These are phyloP conservation scores for Botrytis fragariae DNA, from an alignment of 2,329 filamentous ascomycete genomes.

Conservation along the genomic window DNA sequence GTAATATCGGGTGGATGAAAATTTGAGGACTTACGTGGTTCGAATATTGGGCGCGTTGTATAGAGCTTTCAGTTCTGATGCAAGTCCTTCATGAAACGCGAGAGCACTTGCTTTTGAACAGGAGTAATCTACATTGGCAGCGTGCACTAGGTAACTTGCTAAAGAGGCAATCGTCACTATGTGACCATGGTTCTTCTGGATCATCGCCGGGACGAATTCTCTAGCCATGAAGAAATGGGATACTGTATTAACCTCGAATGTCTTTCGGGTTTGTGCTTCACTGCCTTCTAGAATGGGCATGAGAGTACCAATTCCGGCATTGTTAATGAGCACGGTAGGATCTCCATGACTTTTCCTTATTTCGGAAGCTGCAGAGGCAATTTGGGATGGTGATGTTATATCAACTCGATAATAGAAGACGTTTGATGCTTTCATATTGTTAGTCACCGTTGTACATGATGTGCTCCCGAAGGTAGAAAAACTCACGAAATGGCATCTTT, in stretches of 20 bases:
- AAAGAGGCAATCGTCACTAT: slow-evolving; percentile 64
- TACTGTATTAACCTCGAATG: slow-evolving; percentile 69
- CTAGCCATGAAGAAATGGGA: slow-evolving; percentile 62
- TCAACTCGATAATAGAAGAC: slow-evolving; percentile 67
- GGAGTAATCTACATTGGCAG: slow-evolving; percentile 57
- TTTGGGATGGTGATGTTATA: slow-evolving; percentile 55
- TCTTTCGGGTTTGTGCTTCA: slow-evolving; percentile 57
- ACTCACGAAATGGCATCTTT: slow-evolving; percentile 35
- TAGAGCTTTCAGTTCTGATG: slow-evolving; percentile 53
- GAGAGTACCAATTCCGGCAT: slow-evolving; percentile 61
- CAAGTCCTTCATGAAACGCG: slow-evolving; percentile 65
- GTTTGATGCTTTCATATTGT: slow-evolving; percentile 43
- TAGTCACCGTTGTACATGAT: slow-evolving; percentile 10
- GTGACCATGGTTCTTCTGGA: slow-evolving; percentile 65
- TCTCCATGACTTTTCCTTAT: slow-evolving; percentile 57
- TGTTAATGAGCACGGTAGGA: slow-evolving; percentile 71
- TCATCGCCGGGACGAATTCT: slow-evolving; percentile 66
- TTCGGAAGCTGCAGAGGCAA: slow-evolving; percentile 50
- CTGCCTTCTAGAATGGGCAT: slow-evolving; percentile 57
- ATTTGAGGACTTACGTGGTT: slow-evolving; percentile 34
- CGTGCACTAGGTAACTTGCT: slow-evolving; percentile 28
- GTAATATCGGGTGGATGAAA: neutral
- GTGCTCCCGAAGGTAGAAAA: neutral
- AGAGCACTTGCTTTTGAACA: slow-evolving; percentile 65
- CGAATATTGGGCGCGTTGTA: slow-evolving; percentile 64